These are phyloP conservation scores for Camelina laxa DNA, from an alignment of 345 rosid genomes.

Conservation along the genomic window DNA sequence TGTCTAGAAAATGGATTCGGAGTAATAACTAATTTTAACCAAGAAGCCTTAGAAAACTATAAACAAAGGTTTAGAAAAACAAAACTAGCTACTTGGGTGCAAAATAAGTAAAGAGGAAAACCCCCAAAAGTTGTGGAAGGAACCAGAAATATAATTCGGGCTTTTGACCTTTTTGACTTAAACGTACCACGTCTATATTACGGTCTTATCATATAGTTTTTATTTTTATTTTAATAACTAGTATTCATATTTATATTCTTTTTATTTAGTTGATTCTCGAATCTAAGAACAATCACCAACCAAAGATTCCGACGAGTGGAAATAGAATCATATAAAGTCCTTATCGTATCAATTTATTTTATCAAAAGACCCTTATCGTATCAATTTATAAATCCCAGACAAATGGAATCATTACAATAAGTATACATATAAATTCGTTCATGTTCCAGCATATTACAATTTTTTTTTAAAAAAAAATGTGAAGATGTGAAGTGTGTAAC, in stretches of 20 bases:
- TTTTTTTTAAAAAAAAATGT: too few species aligned
- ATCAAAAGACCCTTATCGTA: constrained; percentile 31
- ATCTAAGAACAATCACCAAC: constrained; percentile 20
- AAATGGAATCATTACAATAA: constrained; percentile 17
- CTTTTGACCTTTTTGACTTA: constrained; percentile 28
- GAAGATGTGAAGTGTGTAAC: too few species aligned
- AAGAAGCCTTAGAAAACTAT: not conserved
- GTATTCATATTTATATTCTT: not conserved
- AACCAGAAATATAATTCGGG: constrained; percentile 11
- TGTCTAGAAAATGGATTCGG: not conserved
- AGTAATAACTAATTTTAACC: not conserved
- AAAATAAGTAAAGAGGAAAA: constrained; percentile 19
- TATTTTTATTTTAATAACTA: not conserved
- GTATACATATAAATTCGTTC: too few species aligned
- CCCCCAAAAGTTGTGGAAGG: constrained; percentile 34
- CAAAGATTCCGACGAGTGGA: constrained; percentile 30
- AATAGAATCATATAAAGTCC: constrained; percentile 28
- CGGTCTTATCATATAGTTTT: constrained; percentile 13
- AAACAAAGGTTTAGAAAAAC: not conserved
- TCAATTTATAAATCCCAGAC: constrained; percentile 21
- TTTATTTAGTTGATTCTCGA: constrained; percentile 24
- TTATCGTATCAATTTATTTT: constrained; percentile 29
- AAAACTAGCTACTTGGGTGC: not conserved
- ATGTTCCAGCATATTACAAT: too few species aligned
- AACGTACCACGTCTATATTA: constrained; percentile 31